phyloP scores from a whole-genome alignment of 805 yeast species.

The Lachancea cidri region DNA sequence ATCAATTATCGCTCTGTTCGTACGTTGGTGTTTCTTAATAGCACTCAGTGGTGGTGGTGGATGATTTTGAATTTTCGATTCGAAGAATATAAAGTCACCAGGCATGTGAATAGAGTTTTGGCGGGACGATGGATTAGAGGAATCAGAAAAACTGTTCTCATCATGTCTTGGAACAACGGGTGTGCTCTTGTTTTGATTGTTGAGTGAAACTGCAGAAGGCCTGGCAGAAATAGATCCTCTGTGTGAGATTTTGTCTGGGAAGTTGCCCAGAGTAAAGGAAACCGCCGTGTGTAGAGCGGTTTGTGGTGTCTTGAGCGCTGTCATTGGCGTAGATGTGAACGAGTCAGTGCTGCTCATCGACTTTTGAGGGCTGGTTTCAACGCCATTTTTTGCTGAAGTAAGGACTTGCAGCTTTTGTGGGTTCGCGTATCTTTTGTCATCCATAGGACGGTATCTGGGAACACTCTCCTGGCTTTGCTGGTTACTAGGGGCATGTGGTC shows the following conservation, averaged over 20 bases:
- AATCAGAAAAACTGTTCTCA: neutral
- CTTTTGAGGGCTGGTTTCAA: conserved; percentile 2
- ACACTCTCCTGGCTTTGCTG: neutral
- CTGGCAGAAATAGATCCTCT: conserved; percentile 55
- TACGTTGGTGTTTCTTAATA: conserved; percentile 31
- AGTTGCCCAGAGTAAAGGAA: conserved; percentile 45
- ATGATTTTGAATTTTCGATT: conserved; percentile 10
- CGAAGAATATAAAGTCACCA: conserved; percentile 31
- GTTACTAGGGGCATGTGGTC: neutral
- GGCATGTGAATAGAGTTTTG: conserved; percentile 33
- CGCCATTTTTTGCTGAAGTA: conserved; percentile 1
- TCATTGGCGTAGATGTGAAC: neutral
- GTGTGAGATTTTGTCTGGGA: conserved; percentile 37
- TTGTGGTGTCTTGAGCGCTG: conserved; percentile 4
- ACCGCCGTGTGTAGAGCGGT: conserved; percentile 26
- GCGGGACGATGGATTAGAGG: conserved; percentile 16
- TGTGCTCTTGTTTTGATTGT: conserved; percentile 1
- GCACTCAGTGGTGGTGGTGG: conserved; percentile 1
- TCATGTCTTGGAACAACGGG: neutral
- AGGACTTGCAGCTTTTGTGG: conserved; percentile 9
- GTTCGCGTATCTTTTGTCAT: conserved; percentile 6
- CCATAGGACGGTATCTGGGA: conserved; percentile 10
- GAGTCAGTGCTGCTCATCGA: conserved; percentile 1
- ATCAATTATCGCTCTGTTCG: conserved; percentile 47
- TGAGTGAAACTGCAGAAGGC: conserved; percentile 39